phyloP scores from a whole-genome alignment of 2,329 filamentous ascomycete genomes.

The Elsinoe arachidis region DNA sequence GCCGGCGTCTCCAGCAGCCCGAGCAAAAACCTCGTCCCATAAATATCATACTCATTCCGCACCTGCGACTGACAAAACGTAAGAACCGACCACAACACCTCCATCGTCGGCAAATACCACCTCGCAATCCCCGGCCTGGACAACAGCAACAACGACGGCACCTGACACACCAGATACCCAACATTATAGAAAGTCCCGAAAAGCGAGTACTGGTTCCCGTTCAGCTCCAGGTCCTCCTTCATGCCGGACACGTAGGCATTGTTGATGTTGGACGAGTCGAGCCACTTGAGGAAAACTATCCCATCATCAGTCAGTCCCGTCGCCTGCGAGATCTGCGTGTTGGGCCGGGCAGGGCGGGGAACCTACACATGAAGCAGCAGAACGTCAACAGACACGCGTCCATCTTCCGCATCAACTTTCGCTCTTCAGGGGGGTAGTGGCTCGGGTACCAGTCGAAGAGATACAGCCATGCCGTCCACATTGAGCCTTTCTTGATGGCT shows the following conservation, averaged over 20 bases:
- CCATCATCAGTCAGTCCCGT: not conserved
- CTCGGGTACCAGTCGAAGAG: conserved; percentile 4
- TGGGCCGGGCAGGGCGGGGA: not conserved
- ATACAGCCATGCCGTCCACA: conserved; percentile 6
- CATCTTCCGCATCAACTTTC: conserved; percentile 38
- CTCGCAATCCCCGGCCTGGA: conserved; percentile 24
- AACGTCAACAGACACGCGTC: conserved; percentile 29
- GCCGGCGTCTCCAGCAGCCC: conserved; percentile 41
- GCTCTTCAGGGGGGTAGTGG: conserved; percentile 26
- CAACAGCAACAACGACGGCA: conserved; percentile 31
- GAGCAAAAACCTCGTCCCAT: conserved; percentile 32
- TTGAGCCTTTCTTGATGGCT: not conserved
- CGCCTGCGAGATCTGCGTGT: not conserved
- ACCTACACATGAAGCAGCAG: conserved; percentile 31
- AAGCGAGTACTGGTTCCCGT: conserved; percentile 33
- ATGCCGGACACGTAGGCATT: conserved; percentile 37
- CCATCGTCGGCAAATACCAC: conserved; percentile 32
- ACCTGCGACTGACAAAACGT: conserved; percentile 34
- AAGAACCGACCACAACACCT: conserved; percentile 34
- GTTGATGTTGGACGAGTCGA: conserved; percentile 34
- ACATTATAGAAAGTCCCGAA: conserved; percentile 14
- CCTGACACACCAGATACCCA: conserved; percentile 33
- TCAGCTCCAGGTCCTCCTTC: conserved; percentile 33
- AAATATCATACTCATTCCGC: conserved; percentile 31
- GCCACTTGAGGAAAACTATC: conserved; percentile 17